Conservation (phyloP, 805 yeast genomes). For the Metschnikowia colocasiae region DNA sequence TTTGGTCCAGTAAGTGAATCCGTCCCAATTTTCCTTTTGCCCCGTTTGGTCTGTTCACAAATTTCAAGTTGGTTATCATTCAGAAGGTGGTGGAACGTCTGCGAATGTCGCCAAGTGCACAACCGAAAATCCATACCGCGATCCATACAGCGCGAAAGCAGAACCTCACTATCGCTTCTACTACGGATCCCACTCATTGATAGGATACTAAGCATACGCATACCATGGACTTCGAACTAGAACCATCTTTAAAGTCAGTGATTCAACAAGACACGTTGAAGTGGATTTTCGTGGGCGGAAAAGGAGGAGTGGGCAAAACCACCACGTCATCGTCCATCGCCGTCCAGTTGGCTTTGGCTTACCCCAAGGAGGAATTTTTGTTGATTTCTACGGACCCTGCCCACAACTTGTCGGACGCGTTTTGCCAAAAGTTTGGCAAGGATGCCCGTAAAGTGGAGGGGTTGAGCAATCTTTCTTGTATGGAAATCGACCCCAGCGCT, state of each 20-base stretch:
- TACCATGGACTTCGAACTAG: constrained; percentile 56
- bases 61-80: not conserved
- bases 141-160: not conserved
- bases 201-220: not conserved
- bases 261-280: constrained; percentile 64
- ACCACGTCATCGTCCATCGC: constrained; percentile 96
- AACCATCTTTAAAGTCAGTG: constrained; percentile 68
- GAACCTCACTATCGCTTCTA: not conserved
- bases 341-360: constrained; percentile 80
- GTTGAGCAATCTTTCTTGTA: constrained; percentile 81
- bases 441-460: constrained; percentile 95
- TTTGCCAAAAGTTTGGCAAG: constrained; percentile 96
- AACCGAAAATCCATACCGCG: not conserved
- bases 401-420: constrained; percentile 94
- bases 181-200: not conserved
- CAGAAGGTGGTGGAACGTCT: constrained; percentile 4
- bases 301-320: constrained; percentile 99
- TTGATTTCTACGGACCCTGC: constrained; percentile 98
- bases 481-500: constrained; percentile 98
- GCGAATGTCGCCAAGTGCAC: constrained; percentile 5
- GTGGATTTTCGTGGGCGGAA: constrained; percentile 99
- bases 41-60: not conserved
- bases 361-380: constrained; percentile 77
- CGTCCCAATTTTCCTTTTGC: not conserved
- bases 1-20: no score